Evolutionary conservation across 768 basidiomycete genomes (phyloP), one percentile per base, ranked within the genome.

Genomic region (Agaricus subrufescens): DNA sequence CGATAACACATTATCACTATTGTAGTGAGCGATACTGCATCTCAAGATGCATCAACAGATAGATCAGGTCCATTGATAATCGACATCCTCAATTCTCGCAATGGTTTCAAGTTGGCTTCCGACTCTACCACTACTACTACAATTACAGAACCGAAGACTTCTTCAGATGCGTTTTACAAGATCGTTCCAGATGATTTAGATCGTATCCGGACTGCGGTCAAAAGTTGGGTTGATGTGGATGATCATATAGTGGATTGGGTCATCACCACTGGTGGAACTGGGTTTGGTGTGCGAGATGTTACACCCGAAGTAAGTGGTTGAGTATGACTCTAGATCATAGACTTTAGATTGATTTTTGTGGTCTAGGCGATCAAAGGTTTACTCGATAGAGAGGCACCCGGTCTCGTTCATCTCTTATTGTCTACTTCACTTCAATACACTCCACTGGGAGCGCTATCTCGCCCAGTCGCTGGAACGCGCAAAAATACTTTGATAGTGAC

Each of bases 201-300:
- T 0, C 66, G 65, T 43, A 89, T 94, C 50, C 76, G 73, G 26
- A 62, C 65, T 6, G 64, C 69, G 10, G 75, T 92, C 5, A 70
- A 68, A 44, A 67, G 65, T 5, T 84, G 82, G 75, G 74, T 70
- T 39, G 64, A 68, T 2, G 66, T 34, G 34, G 11, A 46, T 4
- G 45, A 73, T 4, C 74, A 72, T 2, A 63, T 73, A n/a, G 69
- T 87, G 12, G 85, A 92, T 66, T 85, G 84, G 79, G 78, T 94
- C 56, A 73, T 96, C 60, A 89, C 90, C 5, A 89, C 89, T 0
- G 93, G 93, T 15, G 93, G 93, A 4, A 96, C 93, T 0, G 93
- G 93, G 6, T 93, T 94, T 63, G 89, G 91, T 1, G 73, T 80
- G 30, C 74, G 88, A 60, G 93, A 96, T 69, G 71, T 76, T 44